Percentiles rank a stretch among this genome's conserved stretches.
These are phyloP conservation scores for Simplicillium aogashimaense DNA, from an alignment of 2,329 filamentous ascomycete species.

Conservation along the genomic window DNA sequence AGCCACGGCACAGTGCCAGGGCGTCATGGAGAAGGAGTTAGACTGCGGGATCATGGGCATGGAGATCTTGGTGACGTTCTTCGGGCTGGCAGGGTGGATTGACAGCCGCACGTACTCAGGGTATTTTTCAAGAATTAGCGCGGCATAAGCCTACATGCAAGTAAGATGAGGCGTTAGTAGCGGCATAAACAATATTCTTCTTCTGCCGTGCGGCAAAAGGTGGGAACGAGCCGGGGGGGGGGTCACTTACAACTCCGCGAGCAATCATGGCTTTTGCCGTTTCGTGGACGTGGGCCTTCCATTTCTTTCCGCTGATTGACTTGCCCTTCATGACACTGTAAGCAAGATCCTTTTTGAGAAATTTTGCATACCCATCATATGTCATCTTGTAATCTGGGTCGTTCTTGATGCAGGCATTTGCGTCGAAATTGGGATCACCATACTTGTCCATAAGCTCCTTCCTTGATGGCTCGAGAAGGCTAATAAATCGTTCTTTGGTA, in stretches of 20 bases:
- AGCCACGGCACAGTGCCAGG: conserved; percentile 8
- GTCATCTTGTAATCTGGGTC: conserved; percentile 8
- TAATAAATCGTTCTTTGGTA: conserved; percentile 2
- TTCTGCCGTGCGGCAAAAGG: neutral
- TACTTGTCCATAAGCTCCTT: conserved; percentile 3
- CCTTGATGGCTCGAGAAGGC: conserved; percentile 2
- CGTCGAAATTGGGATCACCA: conserved; percentile 4
- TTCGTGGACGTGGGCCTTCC: conserved; percentile 4
- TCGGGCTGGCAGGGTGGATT: conserved; percentile 6
- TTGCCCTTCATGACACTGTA: conserved; percentile 1
- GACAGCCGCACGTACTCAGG: conserved; percentile 6
- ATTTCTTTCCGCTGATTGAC: conserved; percentile 4
- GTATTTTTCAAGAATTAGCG: conserved; percentile 3
- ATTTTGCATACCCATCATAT: conserved; percentile 8
- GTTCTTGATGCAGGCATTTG: conserved; percentile 5
- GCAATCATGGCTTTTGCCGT: conserved; percentile 7
- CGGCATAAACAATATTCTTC: neutral
- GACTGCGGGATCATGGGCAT: conserved; percentile 7
- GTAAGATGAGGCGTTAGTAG: neutral
- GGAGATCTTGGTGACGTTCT: conserved; percentile 7
- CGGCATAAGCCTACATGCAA: conserved; percentile 5
- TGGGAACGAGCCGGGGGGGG: neutral
- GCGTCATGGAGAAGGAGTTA: conserved; percentile 7
- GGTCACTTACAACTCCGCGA: conserved; percentile 5
- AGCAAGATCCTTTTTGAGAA: conserved; percentile 7